phyloP scores from a whole-genome alignment of 345 rosid species.

The Raphanus raphanistrum region DNA sequence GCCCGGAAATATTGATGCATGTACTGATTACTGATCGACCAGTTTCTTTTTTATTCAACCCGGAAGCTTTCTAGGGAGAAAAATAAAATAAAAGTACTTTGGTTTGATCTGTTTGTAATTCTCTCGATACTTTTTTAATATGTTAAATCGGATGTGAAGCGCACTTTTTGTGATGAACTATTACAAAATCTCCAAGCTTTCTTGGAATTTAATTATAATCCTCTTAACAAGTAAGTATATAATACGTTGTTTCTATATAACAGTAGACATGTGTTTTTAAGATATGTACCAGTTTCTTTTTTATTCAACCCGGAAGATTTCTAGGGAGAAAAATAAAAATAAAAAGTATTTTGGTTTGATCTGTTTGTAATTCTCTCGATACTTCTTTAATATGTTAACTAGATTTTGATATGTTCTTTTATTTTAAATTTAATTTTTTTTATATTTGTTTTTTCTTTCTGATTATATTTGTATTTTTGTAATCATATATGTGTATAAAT shows the following conservation, averaged over 20 bases:
- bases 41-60: slow-evolving; percentile 1
- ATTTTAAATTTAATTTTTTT: too few relatives aligned
- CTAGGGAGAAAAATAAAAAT: slow-evolving; percentile 1
- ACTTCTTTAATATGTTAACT: not conserved
- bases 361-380: slow-evolving; percentile 1
- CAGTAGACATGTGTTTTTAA: too few relatives aligned
- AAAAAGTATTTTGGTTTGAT: slow-evolving; percentile 18
- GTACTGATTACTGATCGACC: slow-evolving; percentile 4
- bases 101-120: slow-evolving; percentile 20
- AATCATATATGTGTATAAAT: too few relatives aligned
- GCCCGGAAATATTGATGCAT: slow-evolving; percentile 14
- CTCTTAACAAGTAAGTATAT: too few relatives aligned
- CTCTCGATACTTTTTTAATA: not conserved
- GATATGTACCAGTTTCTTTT: not conserved
- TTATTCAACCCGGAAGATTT: slow-evolving; percentile 17
- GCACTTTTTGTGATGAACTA: not conserved
- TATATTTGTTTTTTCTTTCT: too few relatives aligned
- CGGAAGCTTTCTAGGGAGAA: slow-evolving; percentile 19
- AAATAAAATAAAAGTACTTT: not conserved
- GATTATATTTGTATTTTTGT: too few relatives aligned
- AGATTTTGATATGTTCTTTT: too few relatives aligned
- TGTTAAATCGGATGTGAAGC: not conserved
- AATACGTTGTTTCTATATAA: too few relatives aligned
- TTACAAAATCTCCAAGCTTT: too few relatives aligned
- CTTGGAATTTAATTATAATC: too few relatives aligned